Evolutionary conservation across 164 flowering plant species (phyloP), one percentile per base, ranked within the genome.

Genomic region (Protea cynaroides): DNA sequence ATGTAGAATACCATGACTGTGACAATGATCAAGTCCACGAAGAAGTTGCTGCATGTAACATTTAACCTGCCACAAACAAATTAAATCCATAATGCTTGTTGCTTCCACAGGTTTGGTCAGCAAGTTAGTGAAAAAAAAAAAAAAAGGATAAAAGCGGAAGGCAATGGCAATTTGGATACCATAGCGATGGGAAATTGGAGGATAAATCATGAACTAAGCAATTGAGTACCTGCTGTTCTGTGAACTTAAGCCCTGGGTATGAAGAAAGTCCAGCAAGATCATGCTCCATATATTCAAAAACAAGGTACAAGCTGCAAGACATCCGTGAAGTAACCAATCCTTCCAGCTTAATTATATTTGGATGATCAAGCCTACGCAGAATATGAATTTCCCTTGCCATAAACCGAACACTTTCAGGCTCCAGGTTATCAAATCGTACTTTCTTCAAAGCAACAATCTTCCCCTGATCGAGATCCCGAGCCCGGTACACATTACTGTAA

Each of bases 211-310:
- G 15, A 19, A 60, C 47, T 58, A 51, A 44, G 17, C 18, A 50
- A 61, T 61, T 61, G 18, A 34, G 21, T 74, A 92, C 97, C 96
- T 92, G 96, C 17, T 96, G 65, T 72, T 92, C 97, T 5, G 94
- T 80, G 76, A 92, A 92, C 75, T 89, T 89, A 60, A 82, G 74
- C 58, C 89, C 85, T 43, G 96, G 86, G 51, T 72, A 81, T 23
- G 94, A 81, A 38, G 90, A 92, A 65, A 92, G 92, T 11, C 97
- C 97, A 12, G 97, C 84, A 62, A 92, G 78, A 79, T 92, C 97
- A 75, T 92, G 97, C 65, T 92, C 97, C 97, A 92, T 92, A 72
- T 92, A 92, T 78, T 92, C 97, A 70, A 92, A 92, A 37, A 92
- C 90, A 72, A 92, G 92, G 66, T 89, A 92, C 76, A 92, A 80